Evolutionary conservation across 1,139 yeast genomes (phyloP).

Genomic region (Candida freyschussii): DNA sequence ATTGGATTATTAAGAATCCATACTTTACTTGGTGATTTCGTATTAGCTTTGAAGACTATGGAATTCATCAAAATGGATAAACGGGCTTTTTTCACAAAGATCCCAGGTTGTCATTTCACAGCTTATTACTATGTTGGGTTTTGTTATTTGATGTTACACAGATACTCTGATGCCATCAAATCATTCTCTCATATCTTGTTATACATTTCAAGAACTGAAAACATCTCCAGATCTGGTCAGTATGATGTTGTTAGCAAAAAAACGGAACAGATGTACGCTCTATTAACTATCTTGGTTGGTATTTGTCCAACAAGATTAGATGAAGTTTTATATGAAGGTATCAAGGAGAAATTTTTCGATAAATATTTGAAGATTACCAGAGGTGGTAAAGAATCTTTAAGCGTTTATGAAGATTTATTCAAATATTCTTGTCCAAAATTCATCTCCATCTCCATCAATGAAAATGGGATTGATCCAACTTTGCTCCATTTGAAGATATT

Average conservation of each 20-base stretch:
- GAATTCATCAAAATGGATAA: slow-evolving; percentile 42
- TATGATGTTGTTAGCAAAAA: slow-evolving; percentile 42
- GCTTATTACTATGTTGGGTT: slow-evolving; percentile 47
- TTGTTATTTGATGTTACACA: slow-evolving; percentile 44
- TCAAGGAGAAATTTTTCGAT: slow-evolving; percentile 44
- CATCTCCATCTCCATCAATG: slow-evolving; percentile 37
- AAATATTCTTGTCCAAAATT: slow-evolving; percentile 44
- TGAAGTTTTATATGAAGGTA: slow-evolving; percentile 37
- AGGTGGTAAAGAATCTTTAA: slow-evolving; percentile 38
- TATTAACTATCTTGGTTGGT: slow-evolving; percentile 41
- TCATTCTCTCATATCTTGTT: slow-evolving; percentile 42
- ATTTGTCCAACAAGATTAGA: slow-evolving; percentile 43
- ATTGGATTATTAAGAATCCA: slow-evolving; percentile 46
- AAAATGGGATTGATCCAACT: slow-evolving; percentile 36
- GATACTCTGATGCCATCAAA: slow-evolving; percentile 46
- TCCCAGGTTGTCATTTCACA: slow-evolving; percentile 44
- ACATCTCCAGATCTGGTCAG: slow-evolving; percentile 39
- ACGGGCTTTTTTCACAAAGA: slow-evolving; percentile 39
- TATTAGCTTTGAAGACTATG: slow-evolving; percentile 43
- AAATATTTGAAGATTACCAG: slow-evolving; percentile 38
- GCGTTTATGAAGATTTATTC: slow-evolving; percentile 40
- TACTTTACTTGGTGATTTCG: slow-evolving; percentile 43
- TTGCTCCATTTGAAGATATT: slow-evolving; percentile 40
- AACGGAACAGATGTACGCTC: slow-evolving; percentile 48
- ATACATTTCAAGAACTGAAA: slow-evolving; percentile 42